Evolutionary conservation across 805 yeast species (phyloP).

Genomic region (Metschnikowia colocasiae): DNA sequence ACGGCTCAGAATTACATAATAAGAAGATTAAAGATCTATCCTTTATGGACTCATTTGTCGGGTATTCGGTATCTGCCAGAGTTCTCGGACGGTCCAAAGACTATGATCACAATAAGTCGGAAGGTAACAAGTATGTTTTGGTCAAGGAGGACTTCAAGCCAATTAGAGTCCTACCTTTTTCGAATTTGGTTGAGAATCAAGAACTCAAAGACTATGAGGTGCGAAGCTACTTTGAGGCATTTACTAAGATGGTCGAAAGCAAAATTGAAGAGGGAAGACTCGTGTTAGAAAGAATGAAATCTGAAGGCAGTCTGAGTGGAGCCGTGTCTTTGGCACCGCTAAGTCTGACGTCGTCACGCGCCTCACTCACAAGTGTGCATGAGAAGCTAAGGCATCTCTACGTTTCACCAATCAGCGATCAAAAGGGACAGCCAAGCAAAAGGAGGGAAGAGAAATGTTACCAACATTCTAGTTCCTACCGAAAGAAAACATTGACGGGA

Average conservation of each 20-base stretch:
- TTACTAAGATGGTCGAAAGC: constrained; percentile 27
- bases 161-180: constrained; percentile 34
- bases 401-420: constrained; percentile 22
- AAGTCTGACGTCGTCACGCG: constrained; percentile 11
- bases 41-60: constrained; percentile 35
- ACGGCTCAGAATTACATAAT: constrained; percentile 11
- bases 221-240: constrained; percentile 32
- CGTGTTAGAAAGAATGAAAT: constrained; percentile 10
- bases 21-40: constrained; percentile 31
- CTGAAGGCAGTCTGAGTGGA: constrained; percentile 2
- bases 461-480: constrained; percentile 30
- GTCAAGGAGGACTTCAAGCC: constrained; percentile 32
- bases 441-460: constrained; percentile 22
- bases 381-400: constrained; percentile 33
- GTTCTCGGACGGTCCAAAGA: constrained; percentile 41
- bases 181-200: constrained; percentile 21
- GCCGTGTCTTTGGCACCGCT: constrained; percentile 10
- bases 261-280: constrained; percentile 23
- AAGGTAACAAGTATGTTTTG: constrained; percentile 33
- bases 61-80: constrained; percentile 38
- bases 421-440: constrained; percentile 15
- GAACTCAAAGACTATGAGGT: constrained; percentile 19
- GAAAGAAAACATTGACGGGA: constrained; percentile 35
- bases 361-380: constrained; percentile 6
- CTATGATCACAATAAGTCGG: constrained; percentile 21